Base-by-base conservation (phyloP, 352 stramenopile genomes). In the Saprolegnia diclina region DNA sequence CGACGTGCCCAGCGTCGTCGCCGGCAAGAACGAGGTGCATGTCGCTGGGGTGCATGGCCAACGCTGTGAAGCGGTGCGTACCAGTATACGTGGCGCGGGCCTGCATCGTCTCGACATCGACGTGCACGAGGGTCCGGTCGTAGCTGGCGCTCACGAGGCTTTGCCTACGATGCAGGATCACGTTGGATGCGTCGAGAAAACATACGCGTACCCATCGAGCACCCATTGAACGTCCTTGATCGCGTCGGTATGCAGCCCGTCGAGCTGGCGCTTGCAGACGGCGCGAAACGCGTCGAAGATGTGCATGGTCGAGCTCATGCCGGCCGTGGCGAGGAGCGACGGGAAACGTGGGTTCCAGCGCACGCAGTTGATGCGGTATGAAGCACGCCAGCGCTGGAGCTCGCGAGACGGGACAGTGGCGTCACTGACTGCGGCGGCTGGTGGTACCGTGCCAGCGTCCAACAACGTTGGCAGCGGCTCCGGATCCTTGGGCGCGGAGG, bases 201-300 rank as follows among this genome's bases (percentile, higher is more conserved):
- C 7, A 4, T n/a, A 10, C 3, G 46, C 46, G 5, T 54, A 59
- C 52, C 52, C 52, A 24, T 59, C 52, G 24, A 16, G 16, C 11
- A 9, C 11, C 52, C 52, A 59, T 24, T 59, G 52, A 59, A 59
- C 13, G 35, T 59, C 52, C 19, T 59, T 59, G 35, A 59, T 24
- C 16, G 52, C 52, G 35, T 16, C 52, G 35, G 52, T 59, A 24
- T 59, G 52, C 1, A n/a, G 42, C 3, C 19, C 11, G 16, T 59
- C 52, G 24, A 59, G 35, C 3, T 14, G 16, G 3, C 52, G 52
- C 52, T 16, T 24, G 16, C 24, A 59, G 3, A 7, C 19, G 24
- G 11, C 35, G 16, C 35, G 16, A 24, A 16, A 16, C 11, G 52
- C 52, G 9, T 40, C 35, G 11, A 4, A 59, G 35, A 59, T 24